Evolutionary conservation across 805 yeast species (phyloP).

Genomic region (Lipomyces oligophaga): DNA sequence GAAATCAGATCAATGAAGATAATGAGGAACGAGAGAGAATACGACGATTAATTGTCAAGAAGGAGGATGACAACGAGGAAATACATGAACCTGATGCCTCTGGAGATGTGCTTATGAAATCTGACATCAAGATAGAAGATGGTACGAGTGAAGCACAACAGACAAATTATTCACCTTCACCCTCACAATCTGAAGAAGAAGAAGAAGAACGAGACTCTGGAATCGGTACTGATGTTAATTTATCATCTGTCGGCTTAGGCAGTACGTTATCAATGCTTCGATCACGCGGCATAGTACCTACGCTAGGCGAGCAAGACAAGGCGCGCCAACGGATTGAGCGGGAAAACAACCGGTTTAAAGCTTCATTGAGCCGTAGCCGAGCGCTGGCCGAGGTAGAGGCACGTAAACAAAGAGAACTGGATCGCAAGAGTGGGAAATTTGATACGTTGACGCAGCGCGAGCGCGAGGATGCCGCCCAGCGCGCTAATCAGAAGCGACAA

Average conservation of each 20-base stretch:
- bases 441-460: slow-evolving; percentile 36
- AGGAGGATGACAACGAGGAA: slow-evolving; percentile 4
- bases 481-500: slow-evolving; percentile 33
- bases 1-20: slow-evolving; percentile 16
- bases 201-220: slow-evolving; percentile 17
- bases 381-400: slow-evolving; percentile 26
- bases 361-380: slow-evolving; percentile 29
- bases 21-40: slow-evolving; percentile 15
- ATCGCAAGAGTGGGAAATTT: slow-evolving; percentile 29
- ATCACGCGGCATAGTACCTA: slow-evolving; percentile 33
- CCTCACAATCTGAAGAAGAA: slow-evolving; percentile 16
- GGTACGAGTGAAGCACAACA: slow-evolving; percentile 20
- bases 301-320: slow-evolving; percentile 28
- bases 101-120: slow-evolving; percentile 9
- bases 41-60: slow-evolving; percentile 2
- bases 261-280: slow-evolving; percentile 39
- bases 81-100: no score
- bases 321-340: slow-evolving; percentile 28
- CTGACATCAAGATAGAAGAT: slow-evolving; percentile 6
- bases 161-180: slow-evolving; percentile 2
- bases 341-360: slow-evolving; percentile 29
- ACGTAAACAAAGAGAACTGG: slow-evolving; percentile 29
- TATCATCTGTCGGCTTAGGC: slow-evolving; percentile 39
- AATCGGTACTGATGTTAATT: slow-evolving; percentile 28
- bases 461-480: slow-evolving; percentile 35